Base-by-base conservation (phyloP, 2,329 filamentous ascomycete species). In the Colletotrichum abscissum region DNA sequence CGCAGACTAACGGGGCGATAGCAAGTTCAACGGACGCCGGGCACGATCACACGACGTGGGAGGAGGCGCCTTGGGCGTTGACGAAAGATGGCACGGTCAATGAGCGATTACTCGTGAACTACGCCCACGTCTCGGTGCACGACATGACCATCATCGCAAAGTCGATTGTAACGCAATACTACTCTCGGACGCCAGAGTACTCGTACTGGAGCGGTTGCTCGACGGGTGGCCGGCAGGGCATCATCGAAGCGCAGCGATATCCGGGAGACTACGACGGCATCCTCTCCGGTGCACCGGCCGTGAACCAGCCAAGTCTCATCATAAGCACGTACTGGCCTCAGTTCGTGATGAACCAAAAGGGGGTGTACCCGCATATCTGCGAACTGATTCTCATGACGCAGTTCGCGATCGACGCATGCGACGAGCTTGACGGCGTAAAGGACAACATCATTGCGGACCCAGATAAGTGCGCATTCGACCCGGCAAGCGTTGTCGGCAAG, bases 211-310 rank as follows among this genome's bases (percentile, higher is more conserved):
- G 81, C 16, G 88, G 88, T 16, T 90, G 88, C 75, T 88, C 86
- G 2, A 88, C 86, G 0, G 88, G 89, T 16, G 89, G 90, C 1
- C 81, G 89, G 2, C 88, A 91, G 78, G 89, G 88, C 19, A 79
- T 89, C 35, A 86, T 87, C 74, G 82, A 87, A 28, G 85, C 87
- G 0, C 86, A 90, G 75, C 78, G 83, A 19, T 89, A 86, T 74
- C 88, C 89, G 0, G 82, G 85, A 1, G 86, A 88, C 54, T 90
- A 89, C 65, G 86, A 90, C 60, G 89, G 89, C 2, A 85, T 90
- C 19, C 77, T 89, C 0, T 87, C 88, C 1, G 84, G 83, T 0
- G 81, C 81, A 3, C 84, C 86, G 5, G 88, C 86, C 14, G 72
- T 85, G 6, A 78, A 82, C 62, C 72, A 74, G 42, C 63, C 72